Evolutionary conservation across 345 rosid species (phyloP), one percentile per base, ranked within the genome.

Genomic region (Xanthoceras sorbifolium): DNA sequence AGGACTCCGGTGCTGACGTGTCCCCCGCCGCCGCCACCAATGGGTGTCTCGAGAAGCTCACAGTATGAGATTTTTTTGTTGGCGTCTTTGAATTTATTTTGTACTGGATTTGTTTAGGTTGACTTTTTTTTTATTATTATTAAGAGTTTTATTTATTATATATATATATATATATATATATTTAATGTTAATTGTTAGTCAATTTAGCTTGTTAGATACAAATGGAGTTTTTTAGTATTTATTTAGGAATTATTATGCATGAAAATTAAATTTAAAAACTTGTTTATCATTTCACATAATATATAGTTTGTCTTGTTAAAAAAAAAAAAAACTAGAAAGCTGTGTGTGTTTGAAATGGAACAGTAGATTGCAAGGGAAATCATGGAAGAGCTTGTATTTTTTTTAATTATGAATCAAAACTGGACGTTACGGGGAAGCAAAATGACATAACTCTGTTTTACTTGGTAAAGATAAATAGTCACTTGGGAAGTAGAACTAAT

Each of bases 1-100:
- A 61, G 20, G 78, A 73, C 73, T 68, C 84, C 14, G 23, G 36
- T 5, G 80, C 61, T 20, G 74, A 50, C 14, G 78, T n/a, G 23
- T n/a, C n/a, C 20, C 9, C 62, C 28, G 1, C 28, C 28, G 9
- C 55, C 22, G 32, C 65, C 48, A 78, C 69, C 15, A 66, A 71
- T 12, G 67, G 68, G 42, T 72, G 68, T 34, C 12, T 75, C 62
- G 79, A 76, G 54, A 94, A 92, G 71, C 91, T 96, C 73, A 91
- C 92, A 82, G 98, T 92, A 73, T 25, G 14, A 36, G 15, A 10
- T 42, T 42, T 42, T 68, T 10, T 31, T 1, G n/a, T 72, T 62
- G 29, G 17, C 38, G 29, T 23, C 12, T 29, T n/a, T n/a, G 25
- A 29, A 15, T 46, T 10, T 55, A 26, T 48, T 6, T n/a, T 72